Evolutionary conservation across 1,139 yeast species (phyloP).

Genomic region (Debaryomyces sp.): DNA sequence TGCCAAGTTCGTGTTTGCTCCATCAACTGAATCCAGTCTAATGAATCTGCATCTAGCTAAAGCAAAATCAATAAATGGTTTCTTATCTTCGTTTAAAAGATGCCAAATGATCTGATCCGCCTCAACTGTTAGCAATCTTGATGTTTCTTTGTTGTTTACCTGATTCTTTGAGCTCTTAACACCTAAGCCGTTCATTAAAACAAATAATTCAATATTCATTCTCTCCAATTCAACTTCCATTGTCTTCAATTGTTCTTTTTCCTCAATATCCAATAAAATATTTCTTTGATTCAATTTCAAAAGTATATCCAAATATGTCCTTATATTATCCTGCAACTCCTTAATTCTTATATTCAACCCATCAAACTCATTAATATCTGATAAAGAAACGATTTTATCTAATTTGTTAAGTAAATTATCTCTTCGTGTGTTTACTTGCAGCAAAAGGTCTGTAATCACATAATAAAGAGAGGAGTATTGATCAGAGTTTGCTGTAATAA

Average conservation of each 20-base stretch:
- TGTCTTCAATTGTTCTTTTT: slow-evolving; percentile 32
- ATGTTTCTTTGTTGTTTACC: slow-evolving; percentile 22
- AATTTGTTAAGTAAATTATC: slow-evolving; percentile 60
- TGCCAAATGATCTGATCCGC: slow-evolving; percentile 75
- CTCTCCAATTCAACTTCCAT: slow-evolving; percentile 62
- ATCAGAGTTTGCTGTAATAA: slow-evolving; percentile 68
- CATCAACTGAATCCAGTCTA: slow-evolving; percentile 55
- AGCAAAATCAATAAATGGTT: slow-evolving; percentile 74
- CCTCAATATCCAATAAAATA: slow-evolving; percentile 23
- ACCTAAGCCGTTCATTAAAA: slow-evolving; percentile 69
- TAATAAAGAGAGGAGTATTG: slow-evolving; percentile 73
- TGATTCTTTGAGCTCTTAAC: slow-evolving; percentile 45
- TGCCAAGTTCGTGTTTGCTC: slow-evolving; percentile 63
- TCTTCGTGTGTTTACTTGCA: slow-evolving; percentile 65
- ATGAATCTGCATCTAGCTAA: slow-evolving; percentile 65
- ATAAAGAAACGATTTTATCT: slow-evolving; percentile 65
- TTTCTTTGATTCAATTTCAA: slow-evolving; percentile 43
- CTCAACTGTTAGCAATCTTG: slow-evolving; percentile 40
- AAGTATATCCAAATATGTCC: slow-evolving; percentile 45
- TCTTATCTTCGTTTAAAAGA: slow-evolving; percentile 58
- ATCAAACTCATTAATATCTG: slow-evolving; percentile 66
- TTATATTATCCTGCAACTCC: slow-evolving; percentile 58
- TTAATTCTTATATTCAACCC: slow-evolving; percentile 56
- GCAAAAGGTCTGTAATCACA: slow-evolving; percentile 63
- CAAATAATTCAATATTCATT: slow-evolving; percentile 58